Base-by-base conservation (phyloP, 2,329 filamentous ascomycete species). In the Calonectria pauciramosa region DNA sequence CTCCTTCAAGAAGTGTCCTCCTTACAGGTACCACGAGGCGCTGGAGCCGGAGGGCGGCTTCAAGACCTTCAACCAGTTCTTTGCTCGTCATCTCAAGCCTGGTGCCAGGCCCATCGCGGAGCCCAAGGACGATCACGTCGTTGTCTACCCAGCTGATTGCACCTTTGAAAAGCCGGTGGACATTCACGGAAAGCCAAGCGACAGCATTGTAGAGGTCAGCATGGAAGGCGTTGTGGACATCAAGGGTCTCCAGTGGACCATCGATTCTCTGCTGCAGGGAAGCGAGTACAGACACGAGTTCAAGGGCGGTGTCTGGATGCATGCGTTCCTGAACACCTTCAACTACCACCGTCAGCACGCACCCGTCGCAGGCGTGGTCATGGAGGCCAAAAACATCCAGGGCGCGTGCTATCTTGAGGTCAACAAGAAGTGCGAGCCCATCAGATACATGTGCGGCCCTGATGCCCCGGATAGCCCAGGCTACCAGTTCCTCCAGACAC, bases 341-440 rank as follows among this genome's bases (percentile, higher is more conserved):
- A 85, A 88, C 74, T 88, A 88, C 76, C 86, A 87, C 65, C 84
- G 86, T 9, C 83, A 85, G 70, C 86, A 88, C 67, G 82, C 85
- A 0, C 85, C 86, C 3, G 82, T 88, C 14, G 74, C 77, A 0
- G 86, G 86, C 13, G 84, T 56, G 14, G 83, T 88, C 1, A 41
- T 86, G 10, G 84, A 85, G 56, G 82, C 84, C 3, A 82, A 82
- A 63, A 82, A 84, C 51, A 86, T 87, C 47, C 78, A 81, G n/a
- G 85, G 82, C 2, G 75, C 80, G 7, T 82, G 81, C 11, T 87
- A 86, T 67, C 80, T 87, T 7, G 82, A 87, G 69, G 83, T 86
- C 59, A 75, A 78, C 51, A 26, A 72, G 11, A 68, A 80, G 68
- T 71, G 72, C 23, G 66, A 73, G 11, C 68, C 74, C 9, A 69